Percentiles rank a stretch among this genome's conserved stretches.
These are phyloP conservation scores for Aspergillus diversus DNA, from an alignment of 495 filamentous ascomycete genomes.

Conservation along the genomic window DNA sequence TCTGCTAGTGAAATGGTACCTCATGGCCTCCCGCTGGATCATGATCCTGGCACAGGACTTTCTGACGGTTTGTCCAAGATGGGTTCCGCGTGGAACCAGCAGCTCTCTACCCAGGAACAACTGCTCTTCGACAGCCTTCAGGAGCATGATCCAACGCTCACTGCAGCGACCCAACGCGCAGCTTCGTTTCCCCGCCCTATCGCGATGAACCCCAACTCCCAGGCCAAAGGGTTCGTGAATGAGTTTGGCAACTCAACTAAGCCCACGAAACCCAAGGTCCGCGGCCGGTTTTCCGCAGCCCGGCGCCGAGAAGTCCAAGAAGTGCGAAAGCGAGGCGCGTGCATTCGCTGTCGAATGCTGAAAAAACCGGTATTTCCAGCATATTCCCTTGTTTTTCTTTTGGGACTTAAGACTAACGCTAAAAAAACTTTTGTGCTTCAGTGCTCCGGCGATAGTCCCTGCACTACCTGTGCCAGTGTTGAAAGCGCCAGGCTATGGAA, in stretches of 20 bases:
- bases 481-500: slow-evolving; percentile 81
- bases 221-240: slow-evolving; percentile 59
- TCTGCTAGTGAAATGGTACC: slow-evolving; percentile 54
- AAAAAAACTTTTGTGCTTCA: slow-evolving; percentile 14
- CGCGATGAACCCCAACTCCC: slow-evolving; percentile 57
- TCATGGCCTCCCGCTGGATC: slow-evolving; percentile 46
- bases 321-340: slow-evolving; percentile 79
- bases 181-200: slow-evolving; percentile 56
- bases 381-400: not conserved
- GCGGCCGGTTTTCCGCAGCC: slow-evolving; percentile 68
- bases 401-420: not conserved
- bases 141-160: slow-evolving; percentile 49
- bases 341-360: slow-evolving; percentile 83
- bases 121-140: slow-evolving; percentile 51
- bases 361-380: slow-evolving; percentile 66
- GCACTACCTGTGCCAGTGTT: slow-evolving; percentile 77
- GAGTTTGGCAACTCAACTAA: slow-evolving; percentile 59
- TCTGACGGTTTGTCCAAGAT: slow-evolving; percentile 42
- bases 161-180: slow-evolving; percentile 50
- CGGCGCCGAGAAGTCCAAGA: slow-evolving; percentile 79
- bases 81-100: slow-evolving; percentile 42
- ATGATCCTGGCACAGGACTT: slow-evolving; percentile 32
- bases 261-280: slow-evolving; percentile 58
- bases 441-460: slow-evolving; percentile 81
- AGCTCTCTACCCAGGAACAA: slow-evolving; percentile 49